Evolutionary conservation across 129 eudicot genomes (phyloP), one percentile per base, ranked within the genome.

Genomic region (Cynara cardunculus): DNA sequence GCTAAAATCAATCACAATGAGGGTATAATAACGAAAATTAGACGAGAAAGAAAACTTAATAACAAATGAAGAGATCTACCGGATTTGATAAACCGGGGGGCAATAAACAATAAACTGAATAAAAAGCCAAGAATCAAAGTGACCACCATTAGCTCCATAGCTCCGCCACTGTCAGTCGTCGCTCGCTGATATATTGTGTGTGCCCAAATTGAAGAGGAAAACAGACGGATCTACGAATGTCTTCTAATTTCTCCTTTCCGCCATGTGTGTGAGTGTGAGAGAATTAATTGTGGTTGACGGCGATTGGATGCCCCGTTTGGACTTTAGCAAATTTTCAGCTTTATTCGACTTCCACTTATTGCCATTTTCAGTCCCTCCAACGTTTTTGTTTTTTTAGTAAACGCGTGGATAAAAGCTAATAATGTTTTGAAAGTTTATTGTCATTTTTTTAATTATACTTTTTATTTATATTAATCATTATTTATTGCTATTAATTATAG

Each of bases 81-180:
- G 71, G 98, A 83, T 84, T 84, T 86, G 56, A 88, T 70, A 32
- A 89, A 56, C 32, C 87, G 83, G 49, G 97, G 97, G 68, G 82
- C 77, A 67, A 91, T 8, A 77, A 91, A 25, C 7, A 89, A 39
- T 41, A 88, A 25, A 46, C 82, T 84, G 62, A 89, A 39, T 31
- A 93, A 62, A 82, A 93, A 35, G n/a, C 90, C 92, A 25, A 93
- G 18, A 31, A 91, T 66, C 81, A 88, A 69, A 71, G 94, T 91
- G 44, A 84, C 35, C 32, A 82, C 24, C 1, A 78, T 73, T 10
- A 84, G 78, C 88, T 89, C 97, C 97, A 93, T 93, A 46, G 35
- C 85, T 83, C 80, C 49, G 59, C 8, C 11, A 35, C 34, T 22
- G 72, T 77, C 70, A 74, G 34, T 75, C 68, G 85, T 83, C 49